Conservation (phyloP, 2,329 filamentous ascomycete genomes). For the Xylaria sp. region DNA sequence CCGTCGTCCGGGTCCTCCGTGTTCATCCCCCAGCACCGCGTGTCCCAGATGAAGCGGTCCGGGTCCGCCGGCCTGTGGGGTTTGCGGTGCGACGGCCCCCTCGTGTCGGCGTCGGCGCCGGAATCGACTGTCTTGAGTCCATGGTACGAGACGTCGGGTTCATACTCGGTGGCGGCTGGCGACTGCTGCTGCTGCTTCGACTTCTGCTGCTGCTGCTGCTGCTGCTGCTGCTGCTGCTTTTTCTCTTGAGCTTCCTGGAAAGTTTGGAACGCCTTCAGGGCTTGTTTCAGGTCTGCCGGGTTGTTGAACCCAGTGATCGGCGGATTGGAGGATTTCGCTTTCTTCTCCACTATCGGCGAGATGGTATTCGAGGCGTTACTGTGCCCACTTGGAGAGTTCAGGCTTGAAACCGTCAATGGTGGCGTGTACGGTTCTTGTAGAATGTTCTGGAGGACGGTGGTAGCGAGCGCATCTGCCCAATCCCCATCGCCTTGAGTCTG, state of each 20-base stretch:
- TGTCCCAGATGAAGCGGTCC: constrained; percentile 21
- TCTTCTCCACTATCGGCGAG: no score
- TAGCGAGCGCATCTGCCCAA: constrained; percentile 11
- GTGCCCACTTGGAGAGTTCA: no score
- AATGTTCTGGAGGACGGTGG: neutral
- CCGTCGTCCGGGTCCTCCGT: constrained; percentile 7
- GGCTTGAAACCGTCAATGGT: neutral
- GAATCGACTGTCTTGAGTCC: neutral
- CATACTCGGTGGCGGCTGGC: neutral
- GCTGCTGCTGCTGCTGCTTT: neutral
- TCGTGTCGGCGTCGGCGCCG: neutral
- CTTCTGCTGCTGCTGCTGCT: neutral
- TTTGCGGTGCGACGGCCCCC: neutral
- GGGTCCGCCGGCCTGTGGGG: constrained; percentile 17
- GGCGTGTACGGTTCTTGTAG: neutral
- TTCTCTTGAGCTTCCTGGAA: neutral
- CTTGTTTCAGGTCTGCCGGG: neutral
- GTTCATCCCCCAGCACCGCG: constrained; percentile 24
- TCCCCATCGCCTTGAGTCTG: neutral
- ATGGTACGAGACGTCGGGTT: neutral
- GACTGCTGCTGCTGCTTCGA: neutral
- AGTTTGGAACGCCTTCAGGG: neutral
- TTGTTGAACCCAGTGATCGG: neutral
- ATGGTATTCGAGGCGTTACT: no score
- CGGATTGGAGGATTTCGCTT: no score